phyloP scores from a whole-genome alignment of 1,284 basidiomycete genomes.

The Coniferiporia weirii region DNA sequence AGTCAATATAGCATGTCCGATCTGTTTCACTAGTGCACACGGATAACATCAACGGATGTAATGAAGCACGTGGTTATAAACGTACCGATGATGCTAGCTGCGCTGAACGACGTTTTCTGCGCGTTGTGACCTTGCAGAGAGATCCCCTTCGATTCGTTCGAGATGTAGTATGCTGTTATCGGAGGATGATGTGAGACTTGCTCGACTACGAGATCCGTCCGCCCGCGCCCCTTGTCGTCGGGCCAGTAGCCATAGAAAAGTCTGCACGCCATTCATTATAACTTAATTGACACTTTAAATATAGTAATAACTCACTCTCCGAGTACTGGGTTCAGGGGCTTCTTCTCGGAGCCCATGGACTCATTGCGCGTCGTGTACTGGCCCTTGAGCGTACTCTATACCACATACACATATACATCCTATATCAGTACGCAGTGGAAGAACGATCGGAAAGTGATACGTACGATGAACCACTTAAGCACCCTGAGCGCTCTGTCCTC shows the following conservation, averaged over 20 bases:
- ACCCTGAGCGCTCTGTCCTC: conserved; percentile 74
- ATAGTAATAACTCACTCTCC: conserved; percentile 66
- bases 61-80: conserved; percentile 9
- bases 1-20: conserved; percentile 87
- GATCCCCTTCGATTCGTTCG: conserved; percentile 79
- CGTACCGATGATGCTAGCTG: conserved; percentile 71
- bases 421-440: conserved; percentile 1
- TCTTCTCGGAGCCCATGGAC: conserved; percentile 95
- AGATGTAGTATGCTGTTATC: conserved; percentile 81
- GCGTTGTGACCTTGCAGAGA: conserved; percentile 86
- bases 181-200: conserved; percentile 96
- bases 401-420: neutral
- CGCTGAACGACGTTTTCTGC: conserved; percentile 82
- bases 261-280: conserved; percentile 31
- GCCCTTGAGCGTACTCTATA: conserved; percentile 82
- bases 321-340: conserved; percentile 94
- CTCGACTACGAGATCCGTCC: conserved; percentile 86
- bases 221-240: conserved; percentile 71
- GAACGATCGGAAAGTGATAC: conserved; percentile 23
- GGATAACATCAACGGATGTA: neutral
- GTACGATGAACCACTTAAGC: conserved; percentile 86
- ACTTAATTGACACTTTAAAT: neutral
- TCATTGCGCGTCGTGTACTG: conserved; percentile 94
- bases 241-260: conserved; percentile 94
- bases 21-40: conserved; percentile 71